Evolutionary conservation across 2,329 filamentous ascomycete species (phyloP).

Genomic region (Rosellinia necatrix): DNA sequence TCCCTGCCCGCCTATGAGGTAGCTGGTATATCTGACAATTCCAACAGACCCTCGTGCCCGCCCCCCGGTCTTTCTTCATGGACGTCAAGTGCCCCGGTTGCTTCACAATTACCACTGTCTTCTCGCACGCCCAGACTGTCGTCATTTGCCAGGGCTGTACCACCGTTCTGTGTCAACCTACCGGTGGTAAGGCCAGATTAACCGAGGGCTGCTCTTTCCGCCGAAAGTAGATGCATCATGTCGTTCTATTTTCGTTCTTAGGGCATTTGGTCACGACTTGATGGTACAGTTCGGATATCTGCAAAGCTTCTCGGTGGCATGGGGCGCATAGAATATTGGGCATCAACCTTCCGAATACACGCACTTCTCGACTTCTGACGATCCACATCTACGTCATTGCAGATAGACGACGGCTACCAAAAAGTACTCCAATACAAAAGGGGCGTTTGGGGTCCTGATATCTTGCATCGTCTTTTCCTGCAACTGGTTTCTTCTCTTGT

Average conservation of each 20-base stretch:
- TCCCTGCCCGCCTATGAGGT: conserved; percentile 21
- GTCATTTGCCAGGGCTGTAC: conserved; percentile 99
- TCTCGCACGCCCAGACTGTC: conserved; percentile 99
- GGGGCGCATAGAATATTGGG: conserved; percentile 52
- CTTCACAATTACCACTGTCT: conserved; percentile 99
- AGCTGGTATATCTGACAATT: conserved; percentile 29
- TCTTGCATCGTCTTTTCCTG: conserved; percentile 66
- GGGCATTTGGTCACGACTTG: conserved; percentile 50
- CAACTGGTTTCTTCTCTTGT: conserved; percentile 54
- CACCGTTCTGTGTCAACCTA: conserved; percentile 98
- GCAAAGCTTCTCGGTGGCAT: conserved; percentile 55
- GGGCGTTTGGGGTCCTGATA: conserved; percentile 84
- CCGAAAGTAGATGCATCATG: conserved; percentile 84
- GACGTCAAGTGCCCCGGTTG: conserved; percentile 99
- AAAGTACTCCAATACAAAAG: conserved; percentile 59
- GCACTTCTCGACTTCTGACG: conserved; percentile 42
- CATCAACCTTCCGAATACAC: conserved; percentile 42
- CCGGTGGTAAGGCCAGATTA: conserved; percentile 97
- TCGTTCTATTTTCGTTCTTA: conserved; percentile 52
- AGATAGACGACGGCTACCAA: conserved; percentile 74
- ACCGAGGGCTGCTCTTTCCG: conserved; percentile 99
- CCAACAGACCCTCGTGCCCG: conserved; percentile 84
- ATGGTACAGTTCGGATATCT: conserved; percentile 65
- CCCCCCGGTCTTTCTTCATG: conserved; percentile 99
- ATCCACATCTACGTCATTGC: conserved; percentile 53